A percentile compares a stretch with the other conserved stretches of the same genome.
Conservation (phyloP, 208 protist species). For the Spongospora subterranea region DNA sequence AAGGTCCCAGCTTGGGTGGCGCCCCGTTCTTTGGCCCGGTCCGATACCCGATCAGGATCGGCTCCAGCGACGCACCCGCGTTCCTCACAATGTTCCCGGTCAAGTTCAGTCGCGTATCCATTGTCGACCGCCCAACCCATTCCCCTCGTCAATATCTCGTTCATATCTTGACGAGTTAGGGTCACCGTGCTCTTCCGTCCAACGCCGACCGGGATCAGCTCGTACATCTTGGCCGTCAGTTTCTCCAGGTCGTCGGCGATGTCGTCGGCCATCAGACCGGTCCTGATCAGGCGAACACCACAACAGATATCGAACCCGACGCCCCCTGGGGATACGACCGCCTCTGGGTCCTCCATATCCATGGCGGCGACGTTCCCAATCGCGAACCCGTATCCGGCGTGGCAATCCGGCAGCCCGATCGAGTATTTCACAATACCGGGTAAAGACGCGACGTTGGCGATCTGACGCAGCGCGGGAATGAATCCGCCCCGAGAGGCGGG, state of each 20-base stretch:
- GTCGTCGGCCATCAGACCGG: constrained; percentile 80
- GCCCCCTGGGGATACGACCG: constrained; percentile 83
- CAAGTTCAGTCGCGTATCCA: constrained; percentile 83
- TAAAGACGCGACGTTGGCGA: constrained; percentile 84
- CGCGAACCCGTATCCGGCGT: constrained; percentile 88
- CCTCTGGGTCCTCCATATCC: constrained; percentile 79
- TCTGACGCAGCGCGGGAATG: constrained; percentile 80
- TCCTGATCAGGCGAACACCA: constrained; percentile 85
- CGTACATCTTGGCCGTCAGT: constrained; percentile 79
- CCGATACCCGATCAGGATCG: constrained; percentile 75
- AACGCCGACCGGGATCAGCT: constrained; percentile 78
- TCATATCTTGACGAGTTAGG: constrained; percentile 67
- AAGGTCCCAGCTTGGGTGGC: constrained; percentile 83
- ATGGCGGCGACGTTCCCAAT: constrained; percentile 87
- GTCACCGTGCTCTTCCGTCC: not conserved
- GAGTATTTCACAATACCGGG: constrained; percentile 83
- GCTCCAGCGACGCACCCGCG: constrained; percentile 76
- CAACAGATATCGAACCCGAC: constrained; percentile 91
- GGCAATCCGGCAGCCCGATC: constrained; percentile 85
- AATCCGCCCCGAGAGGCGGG: constrained; percentile 72
- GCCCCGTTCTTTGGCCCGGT: constrained; percentile 82
- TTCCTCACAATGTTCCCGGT: constrained; percentile 85
- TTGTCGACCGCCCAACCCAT: constrained; percentile 84
- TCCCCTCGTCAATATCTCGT: constrained; percentile 79
- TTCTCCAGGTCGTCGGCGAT: constrained; percentile 75